A percentile compares a stretch with the other conserved stretches of the same genome.
Evolutionary conservation across 2,329 filamentous ascomycete genomes (phyloP).

Genomic region (Arthrobotrys pseudoclavata): DNA sequence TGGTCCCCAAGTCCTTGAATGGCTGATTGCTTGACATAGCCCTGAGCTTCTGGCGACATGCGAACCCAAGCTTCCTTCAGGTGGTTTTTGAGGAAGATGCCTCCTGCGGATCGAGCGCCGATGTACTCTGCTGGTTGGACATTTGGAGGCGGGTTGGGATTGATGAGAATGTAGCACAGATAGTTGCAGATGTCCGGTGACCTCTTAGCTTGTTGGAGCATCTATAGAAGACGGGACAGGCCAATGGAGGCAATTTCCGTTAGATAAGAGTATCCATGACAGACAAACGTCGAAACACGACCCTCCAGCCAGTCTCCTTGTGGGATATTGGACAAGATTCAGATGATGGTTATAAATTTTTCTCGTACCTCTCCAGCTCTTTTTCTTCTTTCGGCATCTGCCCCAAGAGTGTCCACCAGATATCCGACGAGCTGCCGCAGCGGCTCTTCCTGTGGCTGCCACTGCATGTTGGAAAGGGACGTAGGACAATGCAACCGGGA

Average conservation of each 20-base stretch:
- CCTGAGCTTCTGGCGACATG: conserved; percentile 79
- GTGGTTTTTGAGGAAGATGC: conserved; percentile 96
- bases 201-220: conserved; percentile 88
- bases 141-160: conserved; percentile 73
- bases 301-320: conserved; percentile 49
- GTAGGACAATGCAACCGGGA: conserved; percentile 38
- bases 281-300: conserved; percentile 23
- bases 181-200: conserved; percentile 98
- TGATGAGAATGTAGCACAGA: conserved; percentile 87
- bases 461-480: conserved; percentile 76
- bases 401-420: conserved; percentile 78
- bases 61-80: conserved; percentile 80
- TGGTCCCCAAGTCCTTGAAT: conserved; percentile 84
- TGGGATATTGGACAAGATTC: conserved; percentile 43
- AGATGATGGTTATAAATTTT: conserved; percentile 39
- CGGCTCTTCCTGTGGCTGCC: conserved; percentile 90
- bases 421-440: conserved; percentile 89
- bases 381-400: conserved; percentile 56
- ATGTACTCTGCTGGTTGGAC: conserved; percentile 71
- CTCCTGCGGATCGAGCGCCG: conserved; percentile 82
- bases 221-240: conserved; percentile 71
- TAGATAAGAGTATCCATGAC: conserved; percentile 56
- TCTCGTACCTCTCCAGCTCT: conserved; percentile 61
- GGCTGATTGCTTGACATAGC: conserved; percentile 83
- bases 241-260: conserved; percentile 59